phyloP scores from a whole-genome alignment of 768 basidiomycete species.

The Amylocystis lapponica region DNA sequence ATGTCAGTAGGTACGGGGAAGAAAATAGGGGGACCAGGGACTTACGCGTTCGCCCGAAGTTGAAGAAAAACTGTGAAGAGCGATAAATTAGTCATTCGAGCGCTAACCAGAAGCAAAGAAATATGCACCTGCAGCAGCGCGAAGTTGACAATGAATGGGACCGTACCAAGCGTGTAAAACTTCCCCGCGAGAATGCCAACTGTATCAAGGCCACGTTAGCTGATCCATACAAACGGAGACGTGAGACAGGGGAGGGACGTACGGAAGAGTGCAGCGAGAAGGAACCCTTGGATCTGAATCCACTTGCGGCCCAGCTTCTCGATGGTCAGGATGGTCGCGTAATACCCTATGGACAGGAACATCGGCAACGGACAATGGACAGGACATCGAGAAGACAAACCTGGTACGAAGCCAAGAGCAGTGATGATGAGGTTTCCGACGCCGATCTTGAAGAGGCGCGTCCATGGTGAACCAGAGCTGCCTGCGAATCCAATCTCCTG shows the following conservation, averaged over 20 bases:
- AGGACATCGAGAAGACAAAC: conserved; percentile 23
- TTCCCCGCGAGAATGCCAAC: conserved; percentile 66
- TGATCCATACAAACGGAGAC: neutral
- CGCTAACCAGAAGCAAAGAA: too few relatives aligned
- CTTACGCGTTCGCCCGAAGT: conserved; percentile 73
- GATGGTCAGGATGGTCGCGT: conserved; percentile 59
- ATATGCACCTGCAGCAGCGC: conserved; percentile 54
- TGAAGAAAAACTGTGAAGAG: conserved; percentile 78
- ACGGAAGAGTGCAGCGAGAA: conserved; percentile 66
- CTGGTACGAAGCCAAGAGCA: conserved; percentile 72
- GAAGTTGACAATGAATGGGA: conserved; percentile 67
- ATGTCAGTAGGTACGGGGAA: neutral
- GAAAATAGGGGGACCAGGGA: conserved; percentile 1
- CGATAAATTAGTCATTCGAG: too few relatives aligned
- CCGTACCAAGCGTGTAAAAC: conserved; percentile 50
- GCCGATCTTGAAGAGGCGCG: conserved; percentile 60
- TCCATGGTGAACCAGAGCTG: conserved; percentile 48
- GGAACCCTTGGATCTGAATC: conserved; percentile 74
- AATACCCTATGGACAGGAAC: conserved; percentile 49
- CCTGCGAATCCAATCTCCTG: conserved; percentile 67
- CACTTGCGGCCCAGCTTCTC: conserved; percentile 69
- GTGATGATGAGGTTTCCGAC: conserved; percentile 70
- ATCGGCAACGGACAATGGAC: neutral
- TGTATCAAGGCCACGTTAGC: conserved; percentile 15
- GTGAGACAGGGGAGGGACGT: conserved; percentile 12